Evolutionary conservation across 2,329 filamentous ascomycete species (phyloP), one percentile per base, ranked within the genome.

Genomic region (Phyllosticta paracitricarpa): DNA sequence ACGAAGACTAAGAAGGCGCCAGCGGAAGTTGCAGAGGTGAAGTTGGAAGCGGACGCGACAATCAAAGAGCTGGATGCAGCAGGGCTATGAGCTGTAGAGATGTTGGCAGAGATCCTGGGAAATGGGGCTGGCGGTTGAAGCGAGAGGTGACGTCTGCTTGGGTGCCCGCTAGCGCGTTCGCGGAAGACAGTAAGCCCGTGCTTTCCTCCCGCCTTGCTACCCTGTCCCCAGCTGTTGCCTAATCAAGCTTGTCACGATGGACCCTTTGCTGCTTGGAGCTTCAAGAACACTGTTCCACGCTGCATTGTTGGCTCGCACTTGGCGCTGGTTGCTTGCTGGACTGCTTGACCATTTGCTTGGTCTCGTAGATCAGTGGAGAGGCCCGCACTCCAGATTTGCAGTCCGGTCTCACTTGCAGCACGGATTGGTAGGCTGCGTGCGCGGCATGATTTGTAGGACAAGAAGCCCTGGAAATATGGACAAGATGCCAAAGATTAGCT

Each of bases 131-230:
- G 55, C 52, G 54, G 26, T 56, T 28, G 54, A 56, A 59, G 57
- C 51, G 57, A 59, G 56, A 58, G 58, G 59, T 61, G 59, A 61
- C 59, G 59, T 61, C 58, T 60, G 54, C 51, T 56, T 61, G 58
- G 58, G n/a, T 33, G 54, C 58, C 33, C 40, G 52, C 52, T 61
- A 53, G 59, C 59, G 30, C 54, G 35, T n/a, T 48, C 40, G 40
- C 40, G 40, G 40, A 48, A 48, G 40, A 48, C 40, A n/a, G 52
- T 28, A 54, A 54, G 40, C 40, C 40, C 40, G 40, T 48, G 40
- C 40, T 48, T n/a, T 48, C 40, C 5, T 48, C 40, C 40, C 40
- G 40, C 40, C 40, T n/a, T 48, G 40, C 40, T 48, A 48, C 40
- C 40, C 40, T 48, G 40, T 48, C 40, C 17, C 14, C 40, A 48